Percentiles rank a stretch among this genome's conserved stretches.
Evolutionary conservation across 768 basidiomycete species (phyloP).

Genomic region (Ramaria sp.): DNA sequence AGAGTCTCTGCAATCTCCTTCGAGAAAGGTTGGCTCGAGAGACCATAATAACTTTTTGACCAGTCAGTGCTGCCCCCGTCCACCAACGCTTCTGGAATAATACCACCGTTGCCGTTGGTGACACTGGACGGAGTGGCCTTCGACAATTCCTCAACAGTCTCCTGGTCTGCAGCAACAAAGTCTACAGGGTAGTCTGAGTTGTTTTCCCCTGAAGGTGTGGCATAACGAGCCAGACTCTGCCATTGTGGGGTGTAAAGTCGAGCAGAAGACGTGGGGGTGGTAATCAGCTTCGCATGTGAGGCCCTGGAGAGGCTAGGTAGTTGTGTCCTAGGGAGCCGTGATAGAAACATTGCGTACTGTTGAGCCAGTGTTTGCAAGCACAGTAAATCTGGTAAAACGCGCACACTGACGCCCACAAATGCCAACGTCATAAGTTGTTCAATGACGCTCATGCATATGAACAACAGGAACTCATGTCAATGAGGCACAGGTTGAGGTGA

Average conservation of each 20-base stretch:
- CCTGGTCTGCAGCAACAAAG: slow-evolving; percentile 15
- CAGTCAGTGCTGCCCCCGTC: slow-evolving; percentile 50
- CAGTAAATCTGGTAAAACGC: not conserved
- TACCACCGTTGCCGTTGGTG: not conserved
- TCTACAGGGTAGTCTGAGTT: slow-evolving; percentile 15
- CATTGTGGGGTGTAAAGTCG: not conserved
- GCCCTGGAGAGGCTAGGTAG: not conserved
- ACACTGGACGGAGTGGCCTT: not conserved
- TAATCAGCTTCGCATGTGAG: not conserved
- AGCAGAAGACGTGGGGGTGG: not conserved
- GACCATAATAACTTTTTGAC: slow-evolving; percentile 79
- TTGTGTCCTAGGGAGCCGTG: not conserved
- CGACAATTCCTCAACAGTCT: slow-evolving; percentile 7
- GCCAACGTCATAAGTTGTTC: no score
- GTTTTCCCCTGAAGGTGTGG: slow-evolving; percentile 16
- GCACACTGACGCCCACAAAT: not conserved
- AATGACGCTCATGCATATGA: no score
- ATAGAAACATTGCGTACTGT: not conserved
- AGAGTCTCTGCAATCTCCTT: slow-evolving; percentile 65
- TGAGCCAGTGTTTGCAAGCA: not conserved
- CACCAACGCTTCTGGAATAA: not conserved
- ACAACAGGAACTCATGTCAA: no score
- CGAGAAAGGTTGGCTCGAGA: slow-evolving; percentile 67
- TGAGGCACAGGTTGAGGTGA: no score
- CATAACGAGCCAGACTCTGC: not conserved